A percentile compares a stretch with the other conserved stretches of the same genome.
phyloP scores from a whole-genome alignment of 1,284 basidiomycete species.

The Ceratobasidium sp. region DNA sequence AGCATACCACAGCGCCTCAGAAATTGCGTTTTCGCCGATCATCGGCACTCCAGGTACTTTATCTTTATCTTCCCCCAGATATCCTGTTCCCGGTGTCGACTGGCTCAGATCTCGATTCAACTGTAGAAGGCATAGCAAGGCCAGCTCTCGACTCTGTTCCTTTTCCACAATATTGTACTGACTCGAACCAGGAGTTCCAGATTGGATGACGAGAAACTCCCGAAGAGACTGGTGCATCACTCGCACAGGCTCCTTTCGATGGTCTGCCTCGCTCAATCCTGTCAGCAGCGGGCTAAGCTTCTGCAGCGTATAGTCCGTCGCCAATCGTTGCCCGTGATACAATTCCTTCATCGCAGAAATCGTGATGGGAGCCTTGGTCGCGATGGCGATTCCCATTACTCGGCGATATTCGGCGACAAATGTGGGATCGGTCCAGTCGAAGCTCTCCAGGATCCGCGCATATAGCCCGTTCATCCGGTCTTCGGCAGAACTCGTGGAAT shows the following conservation, averaged over 20 bases:
- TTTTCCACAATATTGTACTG: neutral
- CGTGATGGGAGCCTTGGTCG: conserved; percentile 19
- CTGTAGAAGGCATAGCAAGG: neutral
- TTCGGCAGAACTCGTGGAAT: conserved; percentile 31
- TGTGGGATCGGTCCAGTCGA: conserved; percentile 51
- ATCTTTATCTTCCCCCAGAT: neutral
- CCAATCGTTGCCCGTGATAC: neutral
- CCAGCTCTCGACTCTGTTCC: neutral
- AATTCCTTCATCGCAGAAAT: neutral
- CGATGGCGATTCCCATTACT: conserved; percentile 52
- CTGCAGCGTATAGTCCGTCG: neutral
- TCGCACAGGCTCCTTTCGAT: neutral
- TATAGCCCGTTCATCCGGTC: conserved; percentile 53
- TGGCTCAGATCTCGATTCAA: neutral
- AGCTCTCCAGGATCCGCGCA: conserved; percentile 50
- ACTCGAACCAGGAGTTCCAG: neutral
- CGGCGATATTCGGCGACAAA: conserved; percentile 51
- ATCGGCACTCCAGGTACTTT: neutral
- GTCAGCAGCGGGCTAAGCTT: conserved; percentile 24
- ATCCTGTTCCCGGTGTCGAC: neutral
- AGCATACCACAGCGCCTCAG: conserved; percentile 17
- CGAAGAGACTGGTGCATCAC: conserved; percentile 20
- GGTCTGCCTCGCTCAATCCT: neutral
- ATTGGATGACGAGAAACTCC: conserved; percentile 3
- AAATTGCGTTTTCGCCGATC: neutral